Conservation (phyloP, 805 yeast species). For the Wickerhamomyces queroliae region DNA sequence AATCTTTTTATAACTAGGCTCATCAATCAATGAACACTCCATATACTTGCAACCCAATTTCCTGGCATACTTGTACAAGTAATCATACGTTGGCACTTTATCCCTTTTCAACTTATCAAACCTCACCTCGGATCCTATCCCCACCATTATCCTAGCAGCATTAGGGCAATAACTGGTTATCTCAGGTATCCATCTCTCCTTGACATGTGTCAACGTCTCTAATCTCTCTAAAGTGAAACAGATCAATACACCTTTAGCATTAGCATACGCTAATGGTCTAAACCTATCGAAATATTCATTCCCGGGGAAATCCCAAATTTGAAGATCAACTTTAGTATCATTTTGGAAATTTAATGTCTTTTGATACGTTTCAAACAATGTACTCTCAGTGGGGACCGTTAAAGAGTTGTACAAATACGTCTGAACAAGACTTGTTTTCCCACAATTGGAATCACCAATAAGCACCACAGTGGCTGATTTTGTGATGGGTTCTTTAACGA, state of each 20-base stretch:
- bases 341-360: conserved; percentile 9
- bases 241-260: conserved; percentile 30
- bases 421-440: conserved; percentile 20
- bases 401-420: conserved; percentile 14
- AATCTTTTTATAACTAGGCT: conserved; percentile 9
- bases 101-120: conserved; percentile 19
- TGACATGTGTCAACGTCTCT: conserved; percentile 28
- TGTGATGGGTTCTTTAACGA: too few relatives aligned
- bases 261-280: conserved; percentile 36
- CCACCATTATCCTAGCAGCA: conserved; percentile 31
- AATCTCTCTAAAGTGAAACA: conserved; percentile 32
- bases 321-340: conserved; percentile 23
- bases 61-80: conserved; percentile 25
- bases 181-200: conserved; percentile 39
- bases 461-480: conserved; percentile 9
- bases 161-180: conserved; percentile 32
- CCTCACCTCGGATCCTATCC: conserved; percentile 32
- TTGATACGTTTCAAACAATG: conserved; percentile 19
- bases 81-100: conserved; percentile 21
- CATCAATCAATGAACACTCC: conserved; percentile 26
- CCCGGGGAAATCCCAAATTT: conserved; percentile 39
- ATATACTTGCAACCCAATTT: conserved; percentile 27
- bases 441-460: conserved; percentile 23
- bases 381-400: conserved; percentile 3
- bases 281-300: conserved; percentile 32